A percentile compares a stretch with the other conserved stretches of the same genome.
Conservation (phyloP, 345 rosid species). For the Xanthoceras sorbifolium region DNA sequence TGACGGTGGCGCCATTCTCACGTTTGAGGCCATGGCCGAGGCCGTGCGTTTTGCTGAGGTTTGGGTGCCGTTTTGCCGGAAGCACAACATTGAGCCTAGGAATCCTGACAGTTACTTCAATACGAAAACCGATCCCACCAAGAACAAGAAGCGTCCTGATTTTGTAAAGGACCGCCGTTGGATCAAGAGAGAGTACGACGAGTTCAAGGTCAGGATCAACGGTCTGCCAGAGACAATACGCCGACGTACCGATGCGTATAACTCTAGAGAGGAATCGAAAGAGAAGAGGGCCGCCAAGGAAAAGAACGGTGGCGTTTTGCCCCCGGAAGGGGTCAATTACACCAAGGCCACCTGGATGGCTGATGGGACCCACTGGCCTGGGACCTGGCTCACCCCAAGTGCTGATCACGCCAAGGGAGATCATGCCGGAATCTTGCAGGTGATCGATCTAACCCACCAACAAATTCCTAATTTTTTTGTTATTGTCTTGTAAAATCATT, state of each 20-base stretch:
- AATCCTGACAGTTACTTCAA: conserved; percentile 90
- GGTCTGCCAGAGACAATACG: conserved; percentile 78
- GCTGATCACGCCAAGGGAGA: conserved; percentile 85
- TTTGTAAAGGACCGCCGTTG: conserved; percentile 93
- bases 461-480: not conserved
- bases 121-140: conserved; percentile 72
- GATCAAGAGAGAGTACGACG: conserved; percentile 96
- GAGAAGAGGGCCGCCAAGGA: conserved; percentile 58
- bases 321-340: conserved; percentile 47
- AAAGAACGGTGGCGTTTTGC: conserved; percentile 56
- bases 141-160: conserved; percentile 78
- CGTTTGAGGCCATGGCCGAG: conserved; percentile 97
- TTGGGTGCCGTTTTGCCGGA: conserved; percentile 89
- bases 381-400: conserved; percentile 69
- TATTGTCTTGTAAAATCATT: no score
- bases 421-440: conserved; percentile 87
- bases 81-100: conserved; percentile 87
- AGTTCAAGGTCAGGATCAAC: conserved; percentile 92
- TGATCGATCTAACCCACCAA: conserved; percentile 4
- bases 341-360: conserved; percentile 97
- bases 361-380: conserved; percentile 98
- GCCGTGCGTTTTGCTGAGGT: conserved; percentile 85
- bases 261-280: conserved; percentile 59
- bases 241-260: conserved; percentile 63
- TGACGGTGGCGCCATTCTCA: conserved; percentile 88